Conservation (phyloP, 371 early-diverging fungal genomes). For the Dinochytrium kinnereticum region DNA sequence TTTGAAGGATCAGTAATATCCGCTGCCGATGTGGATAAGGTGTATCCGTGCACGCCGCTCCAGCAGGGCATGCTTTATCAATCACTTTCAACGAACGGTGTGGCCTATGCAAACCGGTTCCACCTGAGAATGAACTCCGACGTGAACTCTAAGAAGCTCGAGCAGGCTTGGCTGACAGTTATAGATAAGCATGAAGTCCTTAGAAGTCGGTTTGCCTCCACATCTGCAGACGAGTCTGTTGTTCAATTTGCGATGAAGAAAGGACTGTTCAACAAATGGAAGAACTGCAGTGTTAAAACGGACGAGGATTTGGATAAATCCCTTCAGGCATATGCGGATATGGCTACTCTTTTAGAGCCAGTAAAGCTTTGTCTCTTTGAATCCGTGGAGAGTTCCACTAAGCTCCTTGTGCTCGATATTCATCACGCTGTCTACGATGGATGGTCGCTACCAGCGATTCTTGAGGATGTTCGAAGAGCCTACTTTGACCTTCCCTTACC, state of each 20-base stretch:
- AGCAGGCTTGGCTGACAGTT: neutral
- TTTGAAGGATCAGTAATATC: neutral
- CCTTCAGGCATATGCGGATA: neutral
- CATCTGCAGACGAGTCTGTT: neutral
- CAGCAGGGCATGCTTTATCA: neutral
- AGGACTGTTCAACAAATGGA: neutral
- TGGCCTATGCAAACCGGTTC: neutral
- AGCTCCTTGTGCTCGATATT: slow-evolving; percentile 33
- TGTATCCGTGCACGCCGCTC: slow-evolving; percentile 6
- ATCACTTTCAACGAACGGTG: neutral
- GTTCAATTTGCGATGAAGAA: neutral
- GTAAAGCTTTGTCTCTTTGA: neutral
- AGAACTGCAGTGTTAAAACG: neutral
- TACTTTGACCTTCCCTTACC: neutral
- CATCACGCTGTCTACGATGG: slow-evolving; percentile 52
- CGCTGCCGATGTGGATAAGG: neutral
- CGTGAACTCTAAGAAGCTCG: neutral
- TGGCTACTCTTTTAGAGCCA: neutral
- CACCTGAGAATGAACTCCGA: neutral
- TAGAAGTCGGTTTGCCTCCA: neutral
- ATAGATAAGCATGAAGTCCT: neutral
- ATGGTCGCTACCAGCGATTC: slow-evolving; percentile 27
- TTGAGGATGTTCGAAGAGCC: neutral
- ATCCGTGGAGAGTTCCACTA: neutral
- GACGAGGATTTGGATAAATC: neutral